Base-by-base conservation (phyloP, 148 eudicot species). In the Limonium bicolor region DNA sequence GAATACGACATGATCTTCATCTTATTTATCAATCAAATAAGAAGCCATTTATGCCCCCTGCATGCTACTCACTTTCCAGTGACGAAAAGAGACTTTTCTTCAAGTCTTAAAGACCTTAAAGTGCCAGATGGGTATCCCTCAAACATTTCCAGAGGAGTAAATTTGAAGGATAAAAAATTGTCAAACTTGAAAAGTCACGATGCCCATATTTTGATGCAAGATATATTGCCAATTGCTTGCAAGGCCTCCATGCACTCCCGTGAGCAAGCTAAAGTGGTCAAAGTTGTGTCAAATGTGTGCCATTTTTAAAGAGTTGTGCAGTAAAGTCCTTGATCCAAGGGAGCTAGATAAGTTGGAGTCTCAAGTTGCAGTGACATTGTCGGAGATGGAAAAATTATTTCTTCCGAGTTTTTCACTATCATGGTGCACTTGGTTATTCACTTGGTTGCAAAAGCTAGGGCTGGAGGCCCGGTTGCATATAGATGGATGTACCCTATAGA, bases 401-500 rank as follows among this genome's bases (percentile, higher is more conserved):
- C 39, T 20, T 1, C 52, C 64, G 1, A 18, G 3, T 51, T 51
- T 22, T 59, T 59, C 23, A 48, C 5, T 15, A 20, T 51, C 6
- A 42, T 43, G 57, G 6, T 59, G 21, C 64, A n/a, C n/a, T n/a
- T n/a, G n/a, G n/a, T n/a, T n/a, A n/a, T n/a, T n/a, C n/a, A 50
- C 23, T 27, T 59, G 3, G 50, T 26, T 3, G 4, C 27, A 19
- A 44, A 60, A 18, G 50, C 47, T 15, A 27, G n/a, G 50, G 12
- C 44, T 23, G 50, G 30, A 9, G 42, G 59, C 2, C 59, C 50
- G 6, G 55, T 41, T 3, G 42, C 24, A 4, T 58, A 40, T 40
- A 13, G 41, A 4, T 49, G 48, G 53, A 60, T 60, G 56, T 51
- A 59, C 24, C 46, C 46, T 6, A 11, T 51, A 9, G 45, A 59